These are phyloP conservation scores for Leccinellum albellum DNA, from an alignment of 768 basidiomycete species.

Conservation along the genomic window DNA sequence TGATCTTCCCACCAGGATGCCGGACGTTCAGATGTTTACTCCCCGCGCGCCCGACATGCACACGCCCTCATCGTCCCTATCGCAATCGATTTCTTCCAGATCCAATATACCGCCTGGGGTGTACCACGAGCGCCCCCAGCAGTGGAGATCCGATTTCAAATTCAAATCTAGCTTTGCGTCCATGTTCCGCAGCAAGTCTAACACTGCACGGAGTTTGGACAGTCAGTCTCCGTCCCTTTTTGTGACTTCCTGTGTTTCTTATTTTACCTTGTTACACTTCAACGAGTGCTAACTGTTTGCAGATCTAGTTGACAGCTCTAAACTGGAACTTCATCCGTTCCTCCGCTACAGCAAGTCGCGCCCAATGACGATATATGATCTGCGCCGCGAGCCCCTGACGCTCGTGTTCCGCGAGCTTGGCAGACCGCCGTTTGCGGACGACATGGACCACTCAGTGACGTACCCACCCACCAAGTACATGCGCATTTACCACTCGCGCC, in stretches of 20 bases:
- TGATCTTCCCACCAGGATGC: conserved; percentile 17
- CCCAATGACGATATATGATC: conserved; percentile 46
- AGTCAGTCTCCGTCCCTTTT: conserved; percentile 15
- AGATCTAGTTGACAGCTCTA: conserved; percentile 27
- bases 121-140: conserved; percentile 23
- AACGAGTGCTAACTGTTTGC: not conserved
- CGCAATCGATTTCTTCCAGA: conserved; percentile 12
- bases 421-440: conserved; percentile 42
- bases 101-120: conserved; percentile 10
- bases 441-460: conserved; percentile 54
- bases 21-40: conserved; percentile 13
- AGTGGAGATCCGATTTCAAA: conserved; percentile 32
- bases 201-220: conserved; percentile 4
- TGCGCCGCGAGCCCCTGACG: conserved; percentile 40
- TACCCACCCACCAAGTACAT: conserved; percentile 47
- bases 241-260: not conserved
- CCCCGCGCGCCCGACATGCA: conserved; percentile 18
- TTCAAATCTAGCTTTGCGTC: conserved; percentile 31
- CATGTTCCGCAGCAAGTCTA: conserved; percentile 26
- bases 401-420: conserved; percentile 45
- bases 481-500: conserved; percentile 51
- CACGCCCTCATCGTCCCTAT: conserved; percentile 26
- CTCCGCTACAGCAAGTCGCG: conserved; percentile 24
- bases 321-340: conserved; percentile 21
- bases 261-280: not conserved